Conservation (phyloP, 1,284 basidiomycete genomes). For the Ceratobasidium sp. region DNA sequence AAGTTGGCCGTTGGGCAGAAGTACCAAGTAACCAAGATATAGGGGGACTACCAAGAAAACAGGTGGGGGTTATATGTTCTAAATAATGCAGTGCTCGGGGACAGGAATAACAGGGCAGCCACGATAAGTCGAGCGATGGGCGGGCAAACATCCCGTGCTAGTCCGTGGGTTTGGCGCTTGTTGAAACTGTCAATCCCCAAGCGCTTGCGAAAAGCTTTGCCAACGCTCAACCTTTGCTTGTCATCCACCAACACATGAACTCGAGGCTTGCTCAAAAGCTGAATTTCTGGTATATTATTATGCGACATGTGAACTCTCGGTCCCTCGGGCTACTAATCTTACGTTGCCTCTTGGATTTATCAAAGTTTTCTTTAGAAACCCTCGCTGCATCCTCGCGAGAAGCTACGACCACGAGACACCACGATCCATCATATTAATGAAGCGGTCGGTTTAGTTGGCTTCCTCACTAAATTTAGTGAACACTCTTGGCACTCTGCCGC, state of each 20-base stretch:
- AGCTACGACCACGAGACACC: constrained; percentile 3
- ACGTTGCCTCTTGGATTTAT: too few species aligned
- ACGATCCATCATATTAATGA: neutral
- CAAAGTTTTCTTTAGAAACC: neutral
- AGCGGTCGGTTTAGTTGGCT: neutral
- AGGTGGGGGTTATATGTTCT: too few species aligned
- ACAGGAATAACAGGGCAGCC: too few species aligned
- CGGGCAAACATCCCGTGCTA: too few species aligned
- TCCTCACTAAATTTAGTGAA: neutral
- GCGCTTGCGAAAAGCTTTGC: too few species aligned
- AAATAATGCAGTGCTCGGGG: too few species aligned
- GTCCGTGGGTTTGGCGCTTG: neutral
- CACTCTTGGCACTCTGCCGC: neutral
- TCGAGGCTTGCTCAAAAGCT: neutral
- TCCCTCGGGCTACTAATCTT: too few species aligned
- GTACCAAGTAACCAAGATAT: too few species aligned
- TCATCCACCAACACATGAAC: neutral
- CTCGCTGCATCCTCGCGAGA: constrained; percentile 16
- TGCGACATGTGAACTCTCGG: neutral
- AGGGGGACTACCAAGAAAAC: too few species aligned
- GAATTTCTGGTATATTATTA: neutral
- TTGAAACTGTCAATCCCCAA: neutral
- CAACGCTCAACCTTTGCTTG: too few species aligned
- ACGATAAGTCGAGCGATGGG: too few species aligned
- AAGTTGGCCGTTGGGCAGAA: too few species aligned